Conservation (phyloP, 805 yeast genomes). For the Saccharomycopsis capsularis region DNA sequence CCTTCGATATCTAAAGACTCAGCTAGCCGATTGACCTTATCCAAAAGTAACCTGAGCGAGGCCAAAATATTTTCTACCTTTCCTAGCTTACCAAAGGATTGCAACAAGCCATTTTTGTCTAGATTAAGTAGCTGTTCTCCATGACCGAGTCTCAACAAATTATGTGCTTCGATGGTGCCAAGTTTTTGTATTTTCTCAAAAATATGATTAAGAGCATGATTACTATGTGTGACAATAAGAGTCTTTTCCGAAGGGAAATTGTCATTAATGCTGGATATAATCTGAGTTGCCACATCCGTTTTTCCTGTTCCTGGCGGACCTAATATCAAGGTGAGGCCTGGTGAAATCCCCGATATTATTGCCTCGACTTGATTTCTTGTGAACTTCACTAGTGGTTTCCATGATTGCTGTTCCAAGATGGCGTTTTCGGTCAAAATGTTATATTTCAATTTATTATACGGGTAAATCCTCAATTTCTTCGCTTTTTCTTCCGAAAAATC, state of each 20-base stretch:
- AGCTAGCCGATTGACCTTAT: slow-evolving; percentile 29
- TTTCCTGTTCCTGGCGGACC: slow-evolving; percentile 29
- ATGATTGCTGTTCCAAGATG: background rate
- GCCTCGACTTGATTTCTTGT: slow-evolving; percentile 25
- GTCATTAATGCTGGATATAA: slow-evolving; percentile 25
- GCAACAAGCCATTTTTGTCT: background rate
- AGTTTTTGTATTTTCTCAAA: slow-evolving; percentile 23
- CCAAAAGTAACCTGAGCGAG: slow-evolving; percentile 20
- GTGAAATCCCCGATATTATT: slow-evolving; percentile 24
- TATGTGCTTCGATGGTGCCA: slow-evolving; percentile 24
- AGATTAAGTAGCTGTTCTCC: slow-evolving; percentile 23
- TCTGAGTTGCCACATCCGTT: slow-evolving; percentile 28
- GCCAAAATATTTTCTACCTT: slow-evolving; percentile 20
- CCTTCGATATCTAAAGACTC: slow-evolving; percentile 28
- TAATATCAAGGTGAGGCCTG: slow-evolving; percentile 23
- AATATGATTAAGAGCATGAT: slow-evolving; percentile 25
- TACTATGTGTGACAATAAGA: slow-evolving; percentile 27
- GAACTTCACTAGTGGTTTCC: background rate
- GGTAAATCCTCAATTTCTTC: slow-evolving; percentile 1
- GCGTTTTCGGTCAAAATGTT: background rate
- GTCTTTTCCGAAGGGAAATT: slow-evolving; percentile 27
- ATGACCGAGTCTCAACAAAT: slow-evolving; percentile 26
- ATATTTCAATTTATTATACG: background rate
- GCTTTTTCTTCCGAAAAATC: background rate
- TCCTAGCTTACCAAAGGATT: slow-evolving; percentile 13